Evolutionary conservation across 352 stramenopile genomes (phyloP), one percentile per base, ranked within the genome.

Genomic region (Bremia lactucae): DNA sequence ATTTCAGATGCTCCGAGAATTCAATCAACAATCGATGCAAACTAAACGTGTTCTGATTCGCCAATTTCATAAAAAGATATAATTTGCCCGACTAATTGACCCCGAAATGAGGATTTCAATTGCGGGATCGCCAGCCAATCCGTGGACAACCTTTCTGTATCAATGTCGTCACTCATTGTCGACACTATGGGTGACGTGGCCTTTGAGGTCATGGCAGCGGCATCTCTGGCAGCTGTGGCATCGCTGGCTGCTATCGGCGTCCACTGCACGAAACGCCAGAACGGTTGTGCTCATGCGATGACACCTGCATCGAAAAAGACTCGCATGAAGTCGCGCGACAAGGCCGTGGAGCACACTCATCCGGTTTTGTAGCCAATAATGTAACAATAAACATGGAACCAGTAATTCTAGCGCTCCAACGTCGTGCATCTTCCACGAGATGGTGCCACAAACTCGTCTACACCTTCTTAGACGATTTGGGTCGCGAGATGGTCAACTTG

Each of bases 401-500:
- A 1, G 56, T 69, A 8, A 50, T 82, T 5, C 55, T 61, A 18
- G 58, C 74, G 36, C 70, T 87, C 35, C 68, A 83, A 52, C 64
- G 63, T 45, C 49, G 59, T 20, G 71, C 73, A 0, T 6, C 19
- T 5, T 40, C 46, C 16, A 46, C 59, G 40, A 68, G 73, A 44
- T 76, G 55, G 49, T 57, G 66, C 38, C 49, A 84, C 58, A 73
- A 80, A 46, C 62, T 87, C 44, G 68, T 85, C 46, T 90, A 87
- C 69, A 85, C 74, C 20, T 87, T 87, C 47, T 40, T 90, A 42
- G 74, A 90, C 63, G 77, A 87, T 49, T 21, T 47, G 16, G 77
- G 77, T 7, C 66, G 73, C 14, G 77, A 90, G 48, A 56, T 25
- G 0, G 60, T 80, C 33, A 84, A 78, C 57, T 69, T 85, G 40